A percentile compares a stretch with the other conserved stretches of the same genome.
These are phyloP conservation scores for Cyberlindnera meyerae DNA, from an alignment of 805 yeast species.

Conservation along the genomic window DNA sequence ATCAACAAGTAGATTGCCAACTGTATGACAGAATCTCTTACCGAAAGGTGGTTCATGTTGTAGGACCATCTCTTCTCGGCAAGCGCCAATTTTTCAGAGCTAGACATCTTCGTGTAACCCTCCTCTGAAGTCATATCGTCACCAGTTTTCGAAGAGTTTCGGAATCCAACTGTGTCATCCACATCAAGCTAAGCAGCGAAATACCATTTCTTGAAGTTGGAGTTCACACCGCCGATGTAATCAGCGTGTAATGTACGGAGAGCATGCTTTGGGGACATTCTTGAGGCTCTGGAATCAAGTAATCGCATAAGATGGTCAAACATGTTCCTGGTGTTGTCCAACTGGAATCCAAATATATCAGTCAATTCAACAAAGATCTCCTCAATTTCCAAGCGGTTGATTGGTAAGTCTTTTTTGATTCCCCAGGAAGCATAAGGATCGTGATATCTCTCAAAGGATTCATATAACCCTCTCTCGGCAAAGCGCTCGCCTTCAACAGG, in stretches of 20 bases:
- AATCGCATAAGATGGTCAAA: constrained; percentile 58
- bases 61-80: constrained; percentile 47
- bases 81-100: constrained; percentile 30
- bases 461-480: constrained; percentile 38
- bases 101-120: background rate
- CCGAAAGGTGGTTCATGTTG: constrained; percentile 44
- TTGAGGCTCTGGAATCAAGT: constrained; percentile 63
- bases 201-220: constrained; percentile 73
- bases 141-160: constrained; percentile 17
- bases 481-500: constrained; percentile 31
- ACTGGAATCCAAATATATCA: constrained; percentile 62
- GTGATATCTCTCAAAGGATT: constrained; percentile 37
- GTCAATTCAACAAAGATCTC: constrained; percentile 48
- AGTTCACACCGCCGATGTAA: constrained; percentile 64
- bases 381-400: constrained; percentile 50
- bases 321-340: constrained; percentile 60
- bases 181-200: constrained; percentile 68
- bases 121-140: background rate
- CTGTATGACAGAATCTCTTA: constrained; percentile 56
- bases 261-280: constrained; percentile 54
- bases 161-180: constrained; percentile 43
- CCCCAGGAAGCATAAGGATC: constrained; percentile 55
- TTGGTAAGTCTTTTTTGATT: constrained; percentile 37
- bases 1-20: constrained; percentile 64
- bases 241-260: constrained; percentile 63